Base-by-base conservation (phyloP, 2,329 filamentous ascomycete species). In the Exophiala lecanii-corni region DNA sequence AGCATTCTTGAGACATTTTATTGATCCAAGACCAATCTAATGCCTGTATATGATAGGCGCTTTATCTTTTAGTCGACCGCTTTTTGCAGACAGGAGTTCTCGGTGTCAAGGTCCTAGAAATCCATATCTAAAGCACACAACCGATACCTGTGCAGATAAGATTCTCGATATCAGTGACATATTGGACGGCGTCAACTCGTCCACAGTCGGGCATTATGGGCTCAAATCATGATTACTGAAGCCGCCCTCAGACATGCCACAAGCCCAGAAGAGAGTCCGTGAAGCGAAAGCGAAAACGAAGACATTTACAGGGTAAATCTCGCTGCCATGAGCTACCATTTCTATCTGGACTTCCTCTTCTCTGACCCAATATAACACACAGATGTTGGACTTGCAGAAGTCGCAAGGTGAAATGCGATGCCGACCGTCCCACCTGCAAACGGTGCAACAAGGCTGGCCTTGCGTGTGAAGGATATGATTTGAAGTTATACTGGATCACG, bases 361-460 rank as follows among this genome's bases (percentile, higher is more conserved):
- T n/a, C 18, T n/a, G n/a, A n/a, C n/a, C n/a, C n/a, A n/a, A n/a
- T n/a, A n/a, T n/a, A n/a, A n/a, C n/a, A n/a, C n/a, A 5, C 16
- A 48, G 45, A 26, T 48, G 45, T 36, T 48, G 45, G 45, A 48
- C 45, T 10, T 48, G 45, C 21, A 40, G 45, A 37, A 31, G 19
- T 18, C 36, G 45, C 19, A 43, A 48, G 36, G 45, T 48, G 30
- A 48, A 48, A 33, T 48, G 45, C 32, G 45, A 48, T 35, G 32
- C 45, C 12, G 34, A 19, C 17, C 36, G 45, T 9, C 45, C 45
- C 12, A 15, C 21, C 33, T 48, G 45, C 18, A 6, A 12, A 19
- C 45, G 45, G 10, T 48, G 45, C 28, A 10, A 19, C 12, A 48
- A 44, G 18, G 35, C 45, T 9, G 37, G 26, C 13, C 16, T 48